phyloP scores from a whole-genome alignment of 192 early-diverging fungal genomes.

The Podila minutissima region DNA sequence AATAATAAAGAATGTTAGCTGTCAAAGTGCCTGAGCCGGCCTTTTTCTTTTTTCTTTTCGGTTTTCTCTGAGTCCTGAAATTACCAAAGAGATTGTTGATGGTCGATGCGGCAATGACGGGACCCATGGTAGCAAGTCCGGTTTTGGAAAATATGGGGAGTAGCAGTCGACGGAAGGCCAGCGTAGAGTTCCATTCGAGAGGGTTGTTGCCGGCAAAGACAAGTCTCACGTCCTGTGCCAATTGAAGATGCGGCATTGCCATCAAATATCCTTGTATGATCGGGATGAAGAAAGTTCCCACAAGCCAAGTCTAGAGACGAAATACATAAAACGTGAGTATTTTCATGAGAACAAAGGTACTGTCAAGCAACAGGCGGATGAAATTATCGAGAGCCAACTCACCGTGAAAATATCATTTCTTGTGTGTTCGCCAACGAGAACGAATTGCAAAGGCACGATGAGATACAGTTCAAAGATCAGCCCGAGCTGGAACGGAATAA shows the following conservation, averaged over 20 bases:
- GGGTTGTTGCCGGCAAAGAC: slow-evolving; percentile 23
- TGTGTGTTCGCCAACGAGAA: slow-evolving; percentile 26
- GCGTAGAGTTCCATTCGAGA: slow-evolving; percentile 16
- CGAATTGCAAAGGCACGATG: slow-evolving; percentile 64
- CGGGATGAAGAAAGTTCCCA: slow-evolving; percentile 80
- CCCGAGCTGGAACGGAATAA: slow-evolving; percentile 75
- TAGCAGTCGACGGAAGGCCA: slow-evolving; percentile 23
- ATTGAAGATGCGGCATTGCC: slow-evolving; percentile 61
- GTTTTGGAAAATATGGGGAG: slow-evolving; percentile 10
- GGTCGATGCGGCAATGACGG: slow-evolving; percentile 9
- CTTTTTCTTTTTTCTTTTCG: no score
- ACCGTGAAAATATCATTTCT: slow-evolving; percentile 55
- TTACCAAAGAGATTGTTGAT: slow-evolving; percentile 9
- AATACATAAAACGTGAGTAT: not conserved
- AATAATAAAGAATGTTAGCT: not conserved
- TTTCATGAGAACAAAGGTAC: not conserved
- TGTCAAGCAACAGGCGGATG: not conserved
- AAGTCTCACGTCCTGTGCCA: slow-evolving; percentile 27
- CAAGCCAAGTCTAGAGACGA: slow-evolving; percentile 71
- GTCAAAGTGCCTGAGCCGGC: not conserved
- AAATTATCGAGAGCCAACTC: slow-evolving; percentile 19
- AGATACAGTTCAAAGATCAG: slow-evolving; percentile 80
- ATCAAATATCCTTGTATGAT: slow-evolving; percentile 67
- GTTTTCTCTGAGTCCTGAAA: not conserved
- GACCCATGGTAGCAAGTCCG: slow-evolving; percentile 6